A percentile compares a stretch with the other conserved stretches of the same genome.
Evolutionary conservation across 2,329 filamentous ascomycete species (phyloP).

Genomic region (Talaromyces islandicus): DNA sequence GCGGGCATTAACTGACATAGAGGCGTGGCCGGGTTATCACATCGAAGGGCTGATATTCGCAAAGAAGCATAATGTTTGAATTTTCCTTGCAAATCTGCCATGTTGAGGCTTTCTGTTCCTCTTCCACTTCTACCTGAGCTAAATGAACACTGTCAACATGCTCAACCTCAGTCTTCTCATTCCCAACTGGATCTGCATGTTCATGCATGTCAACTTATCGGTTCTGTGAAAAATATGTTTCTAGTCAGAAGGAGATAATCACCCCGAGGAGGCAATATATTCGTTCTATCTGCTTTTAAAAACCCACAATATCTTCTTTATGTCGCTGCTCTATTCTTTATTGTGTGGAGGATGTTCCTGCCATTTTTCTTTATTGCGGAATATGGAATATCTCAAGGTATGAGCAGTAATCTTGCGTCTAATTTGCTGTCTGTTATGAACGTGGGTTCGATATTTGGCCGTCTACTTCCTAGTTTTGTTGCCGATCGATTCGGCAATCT

Average conservation of each 20-base stretch:
- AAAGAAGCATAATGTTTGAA: neutral
- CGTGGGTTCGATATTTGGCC: conserved; percentile 27
- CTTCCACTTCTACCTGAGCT: neutral
- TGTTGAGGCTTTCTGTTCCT: neutral
- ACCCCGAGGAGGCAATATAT: conserved; percentile 16
- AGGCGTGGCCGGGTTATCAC: neutral
- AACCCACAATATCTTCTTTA: conserved; percentile 15
- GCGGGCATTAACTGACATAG: neutral
- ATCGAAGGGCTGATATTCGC: neutral
- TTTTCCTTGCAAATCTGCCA: neutral
- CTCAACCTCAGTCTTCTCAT: neutral
- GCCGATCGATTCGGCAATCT: conserved; percentile 26
- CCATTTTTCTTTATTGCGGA: conserved; percentile 26
- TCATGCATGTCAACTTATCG: neutral
- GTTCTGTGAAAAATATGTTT: neutral
- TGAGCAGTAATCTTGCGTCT: conserved; percentile 16
- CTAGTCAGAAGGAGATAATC: neutral
- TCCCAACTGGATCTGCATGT: neutral
- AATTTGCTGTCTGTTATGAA: conserved; percentile 25
- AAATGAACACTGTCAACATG: neutral
- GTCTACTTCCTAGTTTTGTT: conserved; percentile 25
- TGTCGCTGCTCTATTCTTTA: conserved; percentile 16
- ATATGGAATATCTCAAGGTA: conserved; percentile 18
- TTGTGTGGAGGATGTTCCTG: conserved; percentile 21
- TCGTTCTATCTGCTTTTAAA: conserved; percentile 16